Evolutionary conservation across 1,139 yeast genomes (phyloP).

Genomic region (Saccharomycopsis crataegensis): DNA sequence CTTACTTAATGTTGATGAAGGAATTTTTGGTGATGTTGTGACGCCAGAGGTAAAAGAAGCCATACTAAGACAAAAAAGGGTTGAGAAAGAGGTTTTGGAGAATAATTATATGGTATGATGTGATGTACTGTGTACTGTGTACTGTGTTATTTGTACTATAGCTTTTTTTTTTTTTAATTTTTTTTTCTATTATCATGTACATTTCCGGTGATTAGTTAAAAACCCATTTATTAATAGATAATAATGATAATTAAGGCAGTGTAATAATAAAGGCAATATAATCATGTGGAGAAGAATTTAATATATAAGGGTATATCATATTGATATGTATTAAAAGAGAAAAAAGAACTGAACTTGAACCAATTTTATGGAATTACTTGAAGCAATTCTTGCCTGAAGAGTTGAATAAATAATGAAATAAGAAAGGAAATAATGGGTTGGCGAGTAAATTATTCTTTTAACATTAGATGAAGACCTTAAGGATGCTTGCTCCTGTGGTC

Average conservation of each 20-base stretch:
- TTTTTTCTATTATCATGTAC: too few relatives aligned
- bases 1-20: slow-evolving; percentile 47
- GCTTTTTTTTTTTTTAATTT: background rate
- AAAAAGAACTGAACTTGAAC: background rate
- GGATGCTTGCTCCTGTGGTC: slow-evolving; percentile 1
- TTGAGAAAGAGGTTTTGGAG: slow-evolving; percentile 33
- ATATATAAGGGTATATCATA: too few relatives aligned
- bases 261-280: too few relatives aligned
- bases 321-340: background rate
- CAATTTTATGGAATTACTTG: too few relatives aligned
- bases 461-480: background rate
- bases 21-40: slow-evolving; percentile 48
- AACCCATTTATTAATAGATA: too few relatives aligned
- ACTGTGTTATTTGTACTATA: background rate
- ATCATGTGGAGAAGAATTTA: too few relatives aligned
- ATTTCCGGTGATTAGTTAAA: too few relatives aligned
- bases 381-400: too few relatives aligned
- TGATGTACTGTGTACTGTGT: background rate
- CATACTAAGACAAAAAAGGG: slow-evolving; percentile 55
- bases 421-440: too few relatives aligned
- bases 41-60: slow-evolving; percentile 55
- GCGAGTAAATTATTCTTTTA: too few relatives aligned
- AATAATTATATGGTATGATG: background rate
- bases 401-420: too few relatives aligned
- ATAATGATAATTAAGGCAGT: too few relatives aligned